Evolutionary conservation across 169 alveolate species (phyloP).

Genomic region (Perkinsus olseni): DNA sequence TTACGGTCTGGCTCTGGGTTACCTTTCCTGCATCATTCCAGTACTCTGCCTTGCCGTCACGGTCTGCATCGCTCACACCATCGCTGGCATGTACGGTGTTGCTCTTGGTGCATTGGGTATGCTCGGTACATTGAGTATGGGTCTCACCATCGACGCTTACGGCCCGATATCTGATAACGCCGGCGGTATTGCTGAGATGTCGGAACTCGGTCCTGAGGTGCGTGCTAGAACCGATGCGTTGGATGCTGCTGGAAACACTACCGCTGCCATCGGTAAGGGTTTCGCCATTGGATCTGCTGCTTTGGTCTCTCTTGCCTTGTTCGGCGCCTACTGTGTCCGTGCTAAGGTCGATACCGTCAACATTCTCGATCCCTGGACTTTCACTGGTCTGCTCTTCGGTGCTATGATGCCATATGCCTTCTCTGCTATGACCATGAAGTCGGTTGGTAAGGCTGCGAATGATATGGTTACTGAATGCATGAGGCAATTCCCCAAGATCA

Average conservation of each 20-base stretch:
- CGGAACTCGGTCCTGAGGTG: conserved; percentile 65
- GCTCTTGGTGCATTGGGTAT: conserved; percentile 81
- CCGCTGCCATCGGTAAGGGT: conserved; percentile 85
- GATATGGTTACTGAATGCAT: conserved; percentile 72
- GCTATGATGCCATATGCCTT: conserved; percentile 81
- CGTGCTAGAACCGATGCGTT: conserved; percentile 75
- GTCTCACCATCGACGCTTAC: conserved; percentile 76
- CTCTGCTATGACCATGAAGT: conserved; percentile 77
- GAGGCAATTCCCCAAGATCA: conserved; percentile 63
- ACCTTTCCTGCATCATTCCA: conserved; percentile 68
- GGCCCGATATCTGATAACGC: conserved; percentile 88
- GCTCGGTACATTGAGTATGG: conserved; percentile 71
- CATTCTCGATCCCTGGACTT: conserved; percentile 62
- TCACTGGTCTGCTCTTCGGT: conserved; percentile 69
- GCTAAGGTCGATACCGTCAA: conserved; percentile 47
- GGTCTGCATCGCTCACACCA: conserved; percentile 55
- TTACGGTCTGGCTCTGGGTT: conserved; percentile 76
- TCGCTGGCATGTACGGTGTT: conserved; percentile 69
- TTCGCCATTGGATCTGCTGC: conserved; percentile 85
- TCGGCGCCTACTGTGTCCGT: conserved; percentile 77
- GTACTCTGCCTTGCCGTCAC: conserved; percentile 58
- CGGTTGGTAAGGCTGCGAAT: conserved; percentile 79
- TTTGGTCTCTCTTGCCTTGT: conserved; percentile 72
- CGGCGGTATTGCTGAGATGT: conserved; percentile 87
- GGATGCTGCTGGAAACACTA: conserved; percentile 85